Evolutionary conservation across 2,329 filamentous ascomycete genomes (phyloP).

Genomic region (Microsporum ferrugineum): DNA sequence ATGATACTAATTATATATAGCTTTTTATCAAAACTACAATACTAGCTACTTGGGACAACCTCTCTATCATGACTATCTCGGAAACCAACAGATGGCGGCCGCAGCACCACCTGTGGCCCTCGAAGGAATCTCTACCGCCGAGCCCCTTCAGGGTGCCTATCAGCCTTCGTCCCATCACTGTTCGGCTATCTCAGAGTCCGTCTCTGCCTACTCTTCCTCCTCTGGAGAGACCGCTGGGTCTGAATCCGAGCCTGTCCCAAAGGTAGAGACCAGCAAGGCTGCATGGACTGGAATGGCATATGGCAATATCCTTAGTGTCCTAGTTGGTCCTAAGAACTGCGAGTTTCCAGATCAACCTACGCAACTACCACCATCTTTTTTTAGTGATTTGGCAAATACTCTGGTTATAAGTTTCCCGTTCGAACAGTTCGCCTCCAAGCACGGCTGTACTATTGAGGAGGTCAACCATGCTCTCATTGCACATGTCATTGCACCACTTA

Average conservation of each 20-base stretch:
- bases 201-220: not conserved
- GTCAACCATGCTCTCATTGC: slow-evolving; percentile 17
- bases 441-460: slow-evolving; percentile 16
- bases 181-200: not conserved
- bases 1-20: not conserved
- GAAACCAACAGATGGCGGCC: not conserved
- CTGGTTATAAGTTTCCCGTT: slow-evolving; percentile 19
- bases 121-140: not conserved
- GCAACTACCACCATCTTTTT: slow-evolving; percentile 14
- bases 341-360: slow-evolving; percentile 10
- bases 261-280: not conserved
- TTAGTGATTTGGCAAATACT: slow-evolving; percentile 17
- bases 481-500: slow-evolving; percentile 15
- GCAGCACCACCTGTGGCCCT: not conserved
- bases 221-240: not conserved
- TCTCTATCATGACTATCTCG: not conserved
- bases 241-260: not conserved
- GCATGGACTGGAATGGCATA: not conserved
- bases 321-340: not conserved
- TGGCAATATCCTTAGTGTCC: not conserved
- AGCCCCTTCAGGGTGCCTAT: not conserved
- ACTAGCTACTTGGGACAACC: not conserved
- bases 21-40: not conserved
- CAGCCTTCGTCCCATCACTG: not conserved
- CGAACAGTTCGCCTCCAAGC: slow-evolving; percentile 16